Evolutionary conservation across 129 eudicot species (phyloP), one percentile per base, ranked within the genome.

Genomic region (Centaurea solstitialis): DNA sequence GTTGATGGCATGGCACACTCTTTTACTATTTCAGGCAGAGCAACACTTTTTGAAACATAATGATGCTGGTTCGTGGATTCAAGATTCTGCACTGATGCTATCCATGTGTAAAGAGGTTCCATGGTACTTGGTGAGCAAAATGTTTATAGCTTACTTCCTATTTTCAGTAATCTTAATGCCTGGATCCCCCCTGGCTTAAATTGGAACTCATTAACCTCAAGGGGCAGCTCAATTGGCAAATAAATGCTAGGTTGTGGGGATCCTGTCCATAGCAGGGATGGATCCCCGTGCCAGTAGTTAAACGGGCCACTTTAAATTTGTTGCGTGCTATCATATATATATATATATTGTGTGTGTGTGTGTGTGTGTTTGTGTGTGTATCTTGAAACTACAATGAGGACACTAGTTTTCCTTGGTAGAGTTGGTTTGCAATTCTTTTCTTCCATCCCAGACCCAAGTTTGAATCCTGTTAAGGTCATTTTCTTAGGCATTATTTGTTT

Each of bases 41-140:
- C 97, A 93, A 80, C 98, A 96, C 86, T 96, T 93, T 81, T 70
- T 96, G 86, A 96, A 96, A 80, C 99, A 96, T 87, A 96, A 91
- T 80, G 99, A 96, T 91, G 99, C 99, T 64, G 99, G 99, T 85
- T 96, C 99, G 0, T 96, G 99, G 99, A 90, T 96, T 88, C 98
- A 96, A 78, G 99, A 96, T 81, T 96, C 99, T 20, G 97, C 99
- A 2, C 50, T 96, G 71, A 89, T 96, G 98, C 88, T 88, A 66
- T 96, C 95, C 59, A 90, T 80, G 93, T 88, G 93, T 71, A 91
- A 96, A 84, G 99, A 96, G 86, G 99, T 93, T 45, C 97, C 98
- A 2, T 96, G 98, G 99, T 96, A 82, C 87, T 73, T 96, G 94
- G 99, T 96, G 73, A 83, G 89, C 81, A 78, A 57, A 57, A 79